These are phyloP conservation scores for Russula brevipes DNA, from an alignment of 768 basidiomycete genomes.

Conservation along the genomic window DNA sequence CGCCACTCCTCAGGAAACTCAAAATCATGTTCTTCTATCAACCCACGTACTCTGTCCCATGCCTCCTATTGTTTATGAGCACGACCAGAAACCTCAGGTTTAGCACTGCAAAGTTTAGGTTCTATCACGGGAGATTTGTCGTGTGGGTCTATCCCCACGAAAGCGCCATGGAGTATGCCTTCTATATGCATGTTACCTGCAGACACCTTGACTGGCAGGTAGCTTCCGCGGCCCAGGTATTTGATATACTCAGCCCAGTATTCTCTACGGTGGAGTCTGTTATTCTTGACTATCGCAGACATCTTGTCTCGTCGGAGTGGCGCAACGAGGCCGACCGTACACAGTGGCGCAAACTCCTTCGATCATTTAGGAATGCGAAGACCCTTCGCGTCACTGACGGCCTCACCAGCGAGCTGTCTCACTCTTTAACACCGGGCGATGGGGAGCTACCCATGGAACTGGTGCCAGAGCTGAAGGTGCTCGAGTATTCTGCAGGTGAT, in stretches of 20 bases:
- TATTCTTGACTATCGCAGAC: not conserved
- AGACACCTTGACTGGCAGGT: not conserved
- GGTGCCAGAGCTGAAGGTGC: not conserved
- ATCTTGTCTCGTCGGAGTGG: not conserved
- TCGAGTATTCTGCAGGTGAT: not conserved
- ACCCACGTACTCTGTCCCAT: not conserved
- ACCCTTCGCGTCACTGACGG: not conserved
- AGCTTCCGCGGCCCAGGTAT: not conserved
- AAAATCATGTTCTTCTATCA: not conserved
- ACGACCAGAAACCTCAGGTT: not conserved
- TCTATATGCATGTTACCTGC: not conserved
- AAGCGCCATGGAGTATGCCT: not conserved
- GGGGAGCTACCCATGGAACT: not conserved
- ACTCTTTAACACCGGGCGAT: not conserved
- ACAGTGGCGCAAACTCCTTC: not conserved
- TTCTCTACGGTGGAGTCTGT: not conserved
- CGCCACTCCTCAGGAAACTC: not conserved
- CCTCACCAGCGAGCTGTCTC: not conserved
- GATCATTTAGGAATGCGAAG: not conserved
- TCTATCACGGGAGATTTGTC: not conserved
- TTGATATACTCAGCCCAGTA: not conserved
- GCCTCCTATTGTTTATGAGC: not conserved
- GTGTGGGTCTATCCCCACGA: not conserved
- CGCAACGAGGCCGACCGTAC: not conserved
- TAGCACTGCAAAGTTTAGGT: not conserved